Evolutionary conservation across 139 green algal genomes (phyloP), one percentile per base, ranked within the genome.

Genomic region (Chlorella sp.): DNA sequence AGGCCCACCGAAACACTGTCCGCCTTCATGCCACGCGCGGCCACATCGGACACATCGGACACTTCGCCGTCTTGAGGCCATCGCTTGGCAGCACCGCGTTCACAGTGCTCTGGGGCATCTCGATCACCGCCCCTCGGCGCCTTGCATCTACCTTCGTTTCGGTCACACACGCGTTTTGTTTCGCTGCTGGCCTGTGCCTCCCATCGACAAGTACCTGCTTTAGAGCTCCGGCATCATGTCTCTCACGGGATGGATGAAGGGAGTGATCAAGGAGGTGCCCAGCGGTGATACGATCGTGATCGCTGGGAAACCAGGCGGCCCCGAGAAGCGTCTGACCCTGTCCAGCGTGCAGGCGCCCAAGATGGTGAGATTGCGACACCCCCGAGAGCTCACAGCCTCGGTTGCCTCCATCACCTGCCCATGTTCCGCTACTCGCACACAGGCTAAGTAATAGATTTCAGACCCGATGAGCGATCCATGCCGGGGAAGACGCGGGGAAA

Each of bases 291-390:
- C 95, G 3, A 92, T 98, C 0, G 93, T 99, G 53, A 93, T 95
- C 30, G 96, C 92, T n/a, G 94, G 28, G 11, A 86, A 73, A 21
- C 57, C 60, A 0, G 95, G 89, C 36, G 73, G 34, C 89, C 79
- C 64, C 76, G 97, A 99, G 91, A 99, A 99, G 95, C 94, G 95
- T 0, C 93, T 99, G 61, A 99, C 97, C 18, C 91, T 99, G 19
- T 95, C 96, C 0, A 98, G 94, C 0, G 86, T 99, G 26, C 93
- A 97, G 9, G 96, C 97, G 0, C 98, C 98, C 7, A 94, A 95
- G 71, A 90, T 99, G 93, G 97, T 98, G 86, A 85, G 96, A 57
- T 57, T 57, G 7, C 48, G 7, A 57, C 48, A 57, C 48, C 48
- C 48, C 48, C 48, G 48, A 57, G 48, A 57, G 48, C 48, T 9